Conservation (phyloP, 2,329 filamentous ascomycete genomes). For the Xylariomycetidae sp. region DNA sequence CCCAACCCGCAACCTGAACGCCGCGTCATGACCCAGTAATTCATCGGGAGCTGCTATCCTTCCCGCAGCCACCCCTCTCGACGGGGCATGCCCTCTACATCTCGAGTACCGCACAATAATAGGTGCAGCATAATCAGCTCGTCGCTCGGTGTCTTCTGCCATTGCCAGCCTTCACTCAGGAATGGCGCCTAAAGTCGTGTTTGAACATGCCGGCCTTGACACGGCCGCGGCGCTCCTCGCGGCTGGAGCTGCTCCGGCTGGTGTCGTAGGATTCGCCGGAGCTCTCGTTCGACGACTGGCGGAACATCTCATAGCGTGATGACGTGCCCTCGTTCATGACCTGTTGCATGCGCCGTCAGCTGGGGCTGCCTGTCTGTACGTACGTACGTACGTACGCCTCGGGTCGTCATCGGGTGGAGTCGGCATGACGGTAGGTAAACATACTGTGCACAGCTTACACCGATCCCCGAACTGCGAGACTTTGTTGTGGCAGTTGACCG, state of each 20-base stretch:
- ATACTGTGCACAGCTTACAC: conserved; percentile 22
- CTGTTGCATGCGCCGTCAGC: conserved; percentile 5
- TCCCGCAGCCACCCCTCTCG: too few relatives aligned
- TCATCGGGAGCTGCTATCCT: too few relatives aligned
- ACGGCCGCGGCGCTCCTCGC: conserved; percentile 4
- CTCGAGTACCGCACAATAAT: too few relatives aligned
- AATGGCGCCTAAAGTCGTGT: too few relatives aligned
- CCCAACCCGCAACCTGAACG: too few relatives aligned
- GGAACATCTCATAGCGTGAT: conserved; percentile 9
- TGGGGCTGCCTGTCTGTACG: neutral
- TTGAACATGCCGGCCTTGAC: too few relatives aligned
- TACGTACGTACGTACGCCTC: neutral
- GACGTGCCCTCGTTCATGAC: conserved; percentile 22
- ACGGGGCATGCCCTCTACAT: too few relatives aligned
- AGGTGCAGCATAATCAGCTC: too few relatives aligned
- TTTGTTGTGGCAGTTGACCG: conserved; percentile 23
- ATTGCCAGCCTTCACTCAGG: too few relatives aligned
- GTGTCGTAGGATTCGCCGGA: conserved; percentile 8
- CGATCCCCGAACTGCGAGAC: conserved; percentile 23
- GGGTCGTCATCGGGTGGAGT: neutral
- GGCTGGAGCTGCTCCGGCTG: conserved; percentile 2
- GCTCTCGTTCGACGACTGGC: conserved; percentile 4
- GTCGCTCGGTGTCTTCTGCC: too few relatives aligned
- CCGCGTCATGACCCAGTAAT: too few relatives aligned
- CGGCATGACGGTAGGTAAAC: conserved; percentile 1